Evolutionary conservation across 73 alveolate species (phyloP).

Genomic region (Durusdinium trenchii): DNA sequence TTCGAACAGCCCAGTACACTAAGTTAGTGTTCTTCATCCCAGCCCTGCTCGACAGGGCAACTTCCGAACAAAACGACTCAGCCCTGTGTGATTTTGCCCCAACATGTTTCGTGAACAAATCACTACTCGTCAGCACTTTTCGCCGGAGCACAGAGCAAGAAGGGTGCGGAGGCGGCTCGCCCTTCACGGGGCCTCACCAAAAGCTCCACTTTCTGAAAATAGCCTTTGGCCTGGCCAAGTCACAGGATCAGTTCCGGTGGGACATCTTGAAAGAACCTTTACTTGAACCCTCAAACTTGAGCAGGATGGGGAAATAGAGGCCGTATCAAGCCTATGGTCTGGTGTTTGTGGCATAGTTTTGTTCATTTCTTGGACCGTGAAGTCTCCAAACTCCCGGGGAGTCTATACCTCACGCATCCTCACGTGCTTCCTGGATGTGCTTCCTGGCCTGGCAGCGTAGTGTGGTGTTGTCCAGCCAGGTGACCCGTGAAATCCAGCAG

Average conservation of each 20-base stretch:
- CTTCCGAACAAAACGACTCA: no score
- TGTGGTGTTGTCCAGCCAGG: no score
- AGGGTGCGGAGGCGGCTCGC: constrained; percentile 20
- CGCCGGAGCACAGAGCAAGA: not conserved
- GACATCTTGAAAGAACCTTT: no score
- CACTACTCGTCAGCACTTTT: no score
- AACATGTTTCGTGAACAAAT: no score
- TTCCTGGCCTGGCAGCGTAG: no score
- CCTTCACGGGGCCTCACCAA: not conserved
- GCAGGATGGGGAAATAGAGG: not conserved
- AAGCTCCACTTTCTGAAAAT: constrained; percentile 50
- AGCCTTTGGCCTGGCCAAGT: constrained; percentile 25
- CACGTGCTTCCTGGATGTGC: no score
- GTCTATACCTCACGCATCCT: not conserved
- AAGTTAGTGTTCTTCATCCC: no score
- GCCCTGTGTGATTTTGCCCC: no score
- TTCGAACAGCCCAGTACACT: no score
- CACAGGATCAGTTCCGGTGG: not conserved
- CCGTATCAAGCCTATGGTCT: not conserved
- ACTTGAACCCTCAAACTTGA: not conserved
- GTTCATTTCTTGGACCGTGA: not conserved
- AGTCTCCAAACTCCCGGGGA: not conserved
- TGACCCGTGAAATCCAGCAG: no score
- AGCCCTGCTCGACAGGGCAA: no score
- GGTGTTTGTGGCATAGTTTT: not conserved